Base-by-base conservation (phyloP, 352 stramenopile species). In the Globisporangium heterothallicum region DNA sequence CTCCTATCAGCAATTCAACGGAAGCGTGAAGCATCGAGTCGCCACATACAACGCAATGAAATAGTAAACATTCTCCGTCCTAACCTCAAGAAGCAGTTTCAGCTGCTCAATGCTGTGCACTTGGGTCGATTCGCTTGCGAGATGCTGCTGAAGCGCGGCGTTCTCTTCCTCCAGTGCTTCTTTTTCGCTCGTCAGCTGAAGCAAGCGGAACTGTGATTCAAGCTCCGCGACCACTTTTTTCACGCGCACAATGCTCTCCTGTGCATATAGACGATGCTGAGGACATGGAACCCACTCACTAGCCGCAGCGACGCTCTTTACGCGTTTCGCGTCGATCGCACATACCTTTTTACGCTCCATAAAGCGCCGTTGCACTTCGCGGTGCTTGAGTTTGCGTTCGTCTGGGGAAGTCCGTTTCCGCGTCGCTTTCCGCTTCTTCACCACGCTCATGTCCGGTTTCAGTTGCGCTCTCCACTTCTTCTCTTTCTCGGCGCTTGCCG, bases 341-440 rank as follows among this genome's bases (percentile, higher is more conserved):
- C 30, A 36, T 36, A 66, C 59, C 59, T 79, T 79, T 54, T 79
- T 79, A 47, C 70, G 70, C 50, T 72, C 57, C 66, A 79, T 79
- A 46, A 79, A 79, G 35, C 66, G 63, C 14, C 70, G 63, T 56
- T 79, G 70, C 41, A 76, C 70, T 44, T 79, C 70, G 19, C 70
- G 70, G 46, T 79, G 70, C 27, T 79, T 76, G 59, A 73, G 68
- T 34, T 64, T 67, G 53, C 70, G 70, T 51, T 72, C 66, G 32
- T 78, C 66, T 1, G 64, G 36, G 6, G 66, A 57, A 7, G 68
- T 58, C 9, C 69, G 68, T 36, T 59, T 61, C 4, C 61, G 63
- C 12, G 22, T 35, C 16, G 30, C 26, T 30, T 54, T 61, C 7
- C 53, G 63, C 47, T 55, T 42, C 64, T 70, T 70, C 49, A 56